Base-by-base conservation (phyloP, 352 stramenopile genomes). In the Globisporangium spinosum region DNA sequence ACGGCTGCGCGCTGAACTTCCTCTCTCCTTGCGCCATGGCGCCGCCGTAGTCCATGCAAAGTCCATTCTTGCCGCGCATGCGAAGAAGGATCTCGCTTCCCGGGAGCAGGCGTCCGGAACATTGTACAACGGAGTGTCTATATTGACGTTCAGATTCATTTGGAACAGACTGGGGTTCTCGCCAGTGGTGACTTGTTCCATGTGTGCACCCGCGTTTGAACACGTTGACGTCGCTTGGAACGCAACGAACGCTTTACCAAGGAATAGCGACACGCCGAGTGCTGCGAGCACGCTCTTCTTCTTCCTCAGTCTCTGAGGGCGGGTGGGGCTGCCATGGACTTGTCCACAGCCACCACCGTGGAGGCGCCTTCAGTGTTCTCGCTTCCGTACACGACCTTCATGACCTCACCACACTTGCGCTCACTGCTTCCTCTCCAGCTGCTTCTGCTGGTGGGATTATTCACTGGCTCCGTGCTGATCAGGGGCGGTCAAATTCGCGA, bases 1-100 rank as follows among this genome's bases (percentile, higher is more conserved):
- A 68, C 29, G 62, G 62, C 62, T 54, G 51, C 32, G 29, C 47
- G 12, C 25, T 68, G 27, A 68, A 56, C 58, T 62, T 55, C 20
- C 38, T 49, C 20, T 51, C 47, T n/a, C 25, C 47, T 23, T 22
- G 29, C 34, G 15, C 35, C 22, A 34, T 15, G 9, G 34, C 23
- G 25, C 69, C 64, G 27, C 69, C 69, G 40, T 71, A 64, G 47
- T 74, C 64, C 38, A 71, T 23, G 35, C 69, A 74, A 20, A 74
- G 22, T n/a, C 22, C n/a, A 12, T 59, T 23, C 38, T 70, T 73
- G 40, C n/a, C 60, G 23, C 62, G 43, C 20, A 56, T 70, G 34
- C 49, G 61, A 0, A 72, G 49, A 15, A 69, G 23, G 29, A 66
- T 66, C 60, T 58, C 23, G 17, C 17, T 40, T 20, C 60, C 60